Conservation (phyloP, 2,329 filamentous ascomycete genomes). For the Beauveria scarabaeidicola region DNA sequence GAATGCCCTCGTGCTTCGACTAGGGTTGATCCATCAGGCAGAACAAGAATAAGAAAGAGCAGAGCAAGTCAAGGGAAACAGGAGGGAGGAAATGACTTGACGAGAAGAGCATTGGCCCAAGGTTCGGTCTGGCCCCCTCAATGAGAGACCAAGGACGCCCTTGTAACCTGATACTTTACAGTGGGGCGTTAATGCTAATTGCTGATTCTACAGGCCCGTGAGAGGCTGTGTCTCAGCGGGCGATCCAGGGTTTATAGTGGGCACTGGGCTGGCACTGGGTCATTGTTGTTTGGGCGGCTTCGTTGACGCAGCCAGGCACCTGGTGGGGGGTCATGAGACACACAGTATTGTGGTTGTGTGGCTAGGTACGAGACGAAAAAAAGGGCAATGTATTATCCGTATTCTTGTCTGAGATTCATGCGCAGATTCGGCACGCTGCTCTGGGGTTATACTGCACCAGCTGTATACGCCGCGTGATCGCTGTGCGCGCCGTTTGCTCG, state of each 20-base stretch:
- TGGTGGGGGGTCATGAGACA: background rate
- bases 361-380: background rate
- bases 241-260: background rate
- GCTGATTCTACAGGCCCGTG: constrained; percentile 3
- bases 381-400: background rate
- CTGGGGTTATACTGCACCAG: background rate
- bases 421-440: background rate
- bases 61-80: background rate
- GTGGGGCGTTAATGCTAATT: constrained; percentile 4
- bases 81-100: background rate
- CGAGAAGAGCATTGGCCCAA: background rate
- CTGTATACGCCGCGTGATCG: background rate
- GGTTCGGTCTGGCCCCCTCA: background rate
- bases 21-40: background rate
- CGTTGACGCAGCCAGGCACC: background rate
- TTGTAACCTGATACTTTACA: background rate
- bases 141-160: too few species aligned
- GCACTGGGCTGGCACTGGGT: background rate
- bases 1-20: background rate
- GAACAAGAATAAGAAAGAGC: background rate
- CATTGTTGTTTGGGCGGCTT: background rate
- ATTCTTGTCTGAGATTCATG: constrained; percentile 3
- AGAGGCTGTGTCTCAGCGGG: background rate
- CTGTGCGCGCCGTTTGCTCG: background rate
- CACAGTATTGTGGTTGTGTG: too few species aligned